Conservation (phyloP, 1,284 basidiomycete species). For the Thelephora terrestris region DNA sequence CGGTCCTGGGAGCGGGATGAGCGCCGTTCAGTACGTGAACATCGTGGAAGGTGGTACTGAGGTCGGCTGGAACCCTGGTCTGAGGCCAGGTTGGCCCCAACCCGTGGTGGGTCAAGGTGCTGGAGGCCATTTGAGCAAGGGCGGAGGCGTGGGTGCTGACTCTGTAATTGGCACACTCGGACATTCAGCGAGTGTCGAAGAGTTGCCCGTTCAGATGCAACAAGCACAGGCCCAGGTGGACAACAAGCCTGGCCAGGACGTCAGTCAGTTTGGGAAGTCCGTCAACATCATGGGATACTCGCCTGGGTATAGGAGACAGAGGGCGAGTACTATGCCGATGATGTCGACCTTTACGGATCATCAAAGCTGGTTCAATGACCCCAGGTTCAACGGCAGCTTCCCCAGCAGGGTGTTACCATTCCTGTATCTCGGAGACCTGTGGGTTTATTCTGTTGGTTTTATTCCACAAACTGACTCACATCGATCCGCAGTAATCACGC, state of each 20-base stretch:
- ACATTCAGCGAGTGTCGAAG: neutral
- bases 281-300: neutral
- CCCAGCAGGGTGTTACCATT: conserved; percentile 91
- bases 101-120: neutral
- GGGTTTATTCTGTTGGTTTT: conserved; percentile 26
- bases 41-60: neutral
- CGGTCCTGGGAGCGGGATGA: neutral
- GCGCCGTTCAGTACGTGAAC: neutral
- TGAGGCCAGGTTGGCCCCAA: neutral
- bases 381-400: conserved; percentile 90
- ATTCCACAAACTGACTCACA: neutral
- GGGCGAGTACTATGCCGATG: conserved; percentile 60
- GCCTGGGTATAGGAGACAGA: conserved; percentile 33
- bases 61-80: neutral
- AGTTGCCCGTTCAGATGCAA: neutral
- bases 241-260: too few relatives aligned
- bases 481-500: conserved; percentile 68
- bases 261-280: too few relatives aligned
- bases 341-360: conserved; percentile 59
- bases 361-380: conserved; percentile 87
- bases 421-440: conserved; percentile 93
- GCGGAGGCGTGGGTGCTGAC: neutral
- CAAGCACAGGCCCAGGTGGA: neutral
- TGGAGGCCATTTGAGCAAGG: too few relatives aligned
- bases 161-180: neutral